Evolutionary conservation across 345 rosid genomes (phyloP), one percentile per base, ranked within the genome.

Genomic region (Eucalyptus cladocalyx): DNA sequence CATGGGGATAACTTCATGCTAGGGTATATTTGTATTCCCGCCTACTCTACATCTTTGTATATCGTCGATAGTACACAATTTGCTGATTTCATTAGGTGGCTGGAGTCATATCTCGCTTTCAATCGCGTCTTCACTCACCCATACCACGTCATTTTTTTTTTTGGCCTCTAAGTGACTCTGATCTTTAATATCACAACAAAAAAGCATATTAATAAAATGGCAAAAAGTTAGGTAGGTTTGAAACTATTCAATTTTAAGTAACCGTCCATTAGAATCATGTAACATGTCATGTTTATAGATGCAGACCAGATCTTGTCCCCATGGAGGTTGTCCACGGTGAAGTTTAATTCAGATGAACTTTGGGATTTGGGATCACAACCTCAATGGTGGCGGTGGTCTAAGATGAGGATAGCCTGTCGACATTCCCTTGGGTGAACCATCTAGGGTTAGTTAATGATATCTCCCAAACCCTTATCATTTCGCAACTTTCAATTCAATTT

Each of bases 301-400:
- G 42, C 23, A 32, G 12, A 69, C 80, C 80, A 17, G 42, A 18
- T 65, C 21, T 69, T 69, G 80, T 69, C 42, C 37, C 24, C 80
- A 34, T 34, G 42, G 80, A 34, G 21, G 42, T 69, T 69, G 80
- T 17, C 80, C 80, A 69, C 3, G 24, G 80, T 18, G 42, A 69
- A 69, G 2, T 18, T 69, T 34, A 69, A 32, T 34, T 18, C 2
- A 32, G 4, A 69, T 69, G 69, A 62, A 28, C 69, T 62, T 30
- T 62, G 69, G 18, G 69, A 30, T 62, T 62, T 62, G 69, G 34
- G 34, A 62, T 62, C 69, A 62, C 32, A 62, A 28, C 32, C 16
- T 62, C 17, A 14, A 30, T 12, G 17, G 32, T 1, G 0, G 34
- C 6, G 0, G 34, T 2, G 34, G 16, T 60, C 32, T 24, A 56